These are phyloP conservation scores for Flaveria brownii DNA, from an alignment of 129 eudicot genomes.

Conservation along the genomic window DNA sequence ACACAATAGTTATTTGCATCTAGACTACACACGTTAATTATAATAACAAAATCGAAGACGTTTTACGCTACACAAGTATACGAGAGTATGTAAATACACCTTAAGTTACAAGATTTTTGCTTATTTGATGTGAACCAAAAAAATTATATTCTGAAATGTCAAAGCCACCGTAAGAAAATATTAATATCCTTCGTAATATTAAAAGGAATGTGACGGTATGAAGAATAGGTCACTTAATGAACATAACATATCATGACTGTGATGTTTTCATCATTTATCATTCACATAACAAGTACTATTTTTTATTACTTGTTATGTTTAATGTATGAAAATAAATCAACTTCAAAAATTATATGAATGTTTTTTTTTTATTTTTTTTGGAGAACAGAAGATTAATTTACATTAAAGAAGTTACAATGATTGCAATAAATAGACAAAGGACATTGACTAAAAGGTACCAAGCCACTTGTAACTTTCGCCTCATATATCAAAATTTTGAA, in stretches of 20 bases:
- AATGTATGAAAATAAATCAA: neutral
- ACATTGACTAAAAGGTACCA: too few species aligned
- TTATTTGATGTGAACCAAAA: conserved; percentile 1
- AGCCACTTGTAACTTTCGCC: too few species aligned
- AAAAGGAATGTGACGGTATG: neutral
- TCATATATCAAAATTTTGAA: too few species aligned
- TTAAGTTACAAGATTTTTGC: neutral
- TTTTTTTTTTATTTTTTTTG: too few species aligned
- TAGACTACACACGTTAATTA: too few species aligned
- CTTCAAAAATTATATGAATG: neutral
- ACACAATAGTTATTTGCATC: too few species aligned
- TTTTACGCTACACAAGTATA: too few species aligned
- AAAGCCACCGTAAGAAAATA: neutral
- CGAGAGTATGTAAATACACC: too few species aligned
- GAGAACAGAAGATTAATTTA: too few species aligned
- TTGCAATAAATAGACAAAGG: too few species aligned
- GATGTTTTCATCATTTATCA: neutral
- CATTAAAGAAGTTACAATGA: too few species aligned
- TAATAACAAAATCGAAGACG: too few species aligned
- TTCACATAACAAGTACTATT: neutral
- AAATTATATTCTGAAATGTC: neutral
- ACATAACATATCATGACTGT: neutral
- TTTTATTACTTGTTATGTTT: neutral
- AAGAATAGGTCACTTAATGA: neutral
- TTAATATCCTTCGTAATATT: neutral